Base-by-base conservation (phyloP, 2,329 filamentous ascomycete species). In the Aphanocladium album region DNA sequence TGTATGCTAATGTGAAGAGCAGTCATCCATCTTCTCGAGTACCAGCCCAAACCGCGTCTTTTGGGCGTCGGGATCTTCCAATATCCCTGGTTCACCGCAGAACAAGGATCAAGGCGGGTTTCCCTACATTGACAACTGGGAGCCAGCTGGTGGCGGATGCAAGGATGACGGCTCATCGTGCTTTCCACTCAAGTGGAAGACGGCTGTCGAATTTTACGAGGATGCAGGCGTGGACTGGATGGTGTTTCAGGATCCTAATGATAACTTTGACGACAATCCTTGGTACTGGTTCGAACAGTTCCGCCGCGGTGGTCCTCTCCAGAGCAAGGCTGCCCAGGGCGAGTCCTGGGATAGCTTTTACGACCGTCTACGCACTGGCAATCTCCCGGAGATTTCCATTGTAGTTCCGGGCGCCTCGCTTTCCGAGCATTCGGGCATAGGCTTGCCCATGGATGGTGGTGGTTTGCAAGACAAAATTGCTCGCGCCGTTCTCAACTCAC, bases 201-300 rank as follows among this genome's bases (percentile, higher is more conserved):
- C 80, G 0, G 74, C 76, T 21, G 79, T 74, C 51, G 79, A 83
- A 60, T 71, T 76, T 60, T 80, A 80, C 39, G 74, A 82, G 64
- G 73, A 76, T 9, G 76, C 77, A 1, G 78, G 76, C 16, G 76
- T 79, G 19, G 75, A 75, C 1, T 83, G 81, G 81, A 76, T 79
- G 39, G 73, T 81, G 1, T 83, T 73, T 64, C 80, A 82, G 64
- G 74, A 79, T 57, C 76, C 39, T 5, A 71, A 67, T 4, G 74
- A 83, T 65, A 82, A 81, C 68, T 82, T 81, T 60, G 80, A 81
- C 47, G 81, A 83, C 66, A 83, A 82, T 66, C 76, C 80, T 0
- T 71, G 81, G 14, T 80, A 80, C 37, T 81, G 80, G 75, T 84
- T 84, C 64, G 58, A 77, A 59, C 79, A 82, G 60, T 83, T 76